Percentiles rank a stretch among this genome's conserved stretches.
These are phyloP conservation scores for Lactarius sp. DNA, from an alignment of 768 basidiomycete species.

Conservation along the genomic window DNA sequence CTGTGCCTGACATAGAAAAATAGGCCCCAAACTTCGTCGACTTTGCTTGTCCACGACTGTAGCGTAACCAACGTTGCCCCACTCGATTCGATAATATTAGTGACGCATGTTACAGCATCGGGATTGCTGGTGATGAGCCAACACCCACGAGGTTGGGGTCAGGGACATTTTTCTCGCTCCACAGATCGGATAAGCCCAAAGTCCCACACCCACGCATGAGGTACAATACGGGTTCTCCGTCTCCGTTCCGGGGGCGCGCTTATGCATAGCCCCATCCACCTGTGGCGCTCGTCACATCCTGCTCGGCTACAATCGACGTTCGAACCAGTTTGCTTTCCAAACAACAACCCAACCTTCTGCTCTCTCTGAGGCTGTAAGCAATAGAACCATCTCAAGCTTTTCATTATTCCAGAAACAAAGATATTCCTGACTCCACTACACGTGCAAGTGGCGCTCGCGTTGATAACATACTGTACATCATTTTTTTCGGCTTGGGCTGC, in stretches of 20 bases:
- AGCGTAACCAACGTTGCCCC: background rate
- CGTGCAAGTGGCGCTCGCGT: background rate
- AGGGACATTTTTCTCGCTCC: conserved; percentile 4
- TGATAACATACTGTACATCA: background rate
- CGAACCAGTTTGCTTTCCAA: conserved; percentile 10
- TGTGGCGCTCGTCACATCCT: background rate
- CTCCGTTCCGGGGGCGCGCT: conserved; percentile 8
- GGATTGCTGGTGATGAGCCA: background rate
- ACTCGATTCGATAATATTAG: background rate
- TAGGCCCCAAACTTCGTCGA: no score
- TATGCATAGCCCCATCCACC: background rate
- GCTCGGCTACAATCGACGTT: background rate
- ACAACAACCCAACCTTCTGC: background rate
- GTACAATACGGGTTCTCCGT: background rate
- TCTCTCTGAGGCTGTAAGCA: background rate
- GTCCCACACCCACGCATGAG: background rate
- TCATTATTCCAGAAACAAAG: background rate
- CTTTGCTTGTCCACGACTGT: no score
- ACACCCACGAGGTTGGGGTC: background rate
- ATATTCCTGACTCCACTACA: background rate
- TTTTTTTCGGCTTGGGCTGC: background rate
- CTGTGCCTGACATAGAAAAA: no score
- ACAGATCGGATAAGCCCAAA: conserved; percentile 14
- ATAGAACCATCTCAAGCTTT: background rate
- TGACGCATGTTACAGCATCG: conserved; percentile 9